Evolutionary conservation across 2,329 filamentous ascomycete species (phyloP).

Genomic region (Phialophora verrucosa): DNA sequence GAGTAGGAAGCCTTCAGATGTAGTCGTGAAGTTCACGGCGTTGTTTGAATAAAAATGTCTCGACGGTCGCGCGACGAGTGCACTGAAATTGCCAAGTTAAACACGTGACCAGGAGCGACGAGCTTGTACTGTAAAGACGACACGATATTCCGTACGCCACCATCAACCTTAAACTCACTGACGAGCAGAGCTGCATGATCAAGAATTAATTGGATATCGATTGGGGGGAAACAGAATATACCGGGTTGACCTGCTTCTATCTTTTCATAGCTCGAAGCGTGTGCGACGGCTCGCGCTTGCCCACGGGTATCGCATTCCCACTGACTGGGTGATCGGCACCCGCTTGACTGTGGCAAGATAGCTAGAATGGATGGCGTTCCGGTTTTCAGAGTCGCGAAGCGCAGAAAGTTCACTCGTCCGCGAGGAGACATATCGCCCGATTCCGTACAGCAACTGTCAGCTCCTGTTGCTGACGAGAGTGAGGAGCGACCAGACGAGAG

Average conservation of each 20-base stretch:
- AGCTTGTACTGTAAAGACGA: background rate
- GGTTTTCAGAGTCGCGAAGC: constrained; percentile 36
- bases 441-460: background rate
- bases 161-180: background rate
- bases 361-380: constrained; percentile 36
- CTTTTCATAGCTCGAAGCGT: background rate
- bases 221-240: background rate
- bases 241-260: background rate
- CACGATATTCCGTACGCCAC: background rate
- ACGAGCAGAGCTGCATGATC: background rate
- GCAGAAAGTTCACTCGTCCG: constrained; percentile 29
- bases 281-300: background rate
- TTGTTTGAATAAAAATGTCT: background rate
- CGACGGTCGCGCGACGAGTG: constrained; percentile 2
- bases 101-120: background rate
- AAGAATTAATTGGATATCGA: background rate
- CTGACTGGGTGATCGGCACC: background rate
- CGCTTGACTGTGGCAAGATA: background rate
- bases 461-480: background rate
- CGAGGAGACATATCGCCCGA: constrained; percentile 17
- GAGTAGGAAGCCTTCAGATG: background rate
- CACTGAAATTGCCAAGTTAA: background rate
- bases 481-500: background rate
- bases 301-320: background rate
- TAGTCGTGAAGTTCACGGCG: background rate